Evolutionary conservation across 2,329 filamentous ascomycete genomes (phyloP), one percentile per base, ranked within the genome.

Genomic region (Ramichloridium luteum): DNA sequence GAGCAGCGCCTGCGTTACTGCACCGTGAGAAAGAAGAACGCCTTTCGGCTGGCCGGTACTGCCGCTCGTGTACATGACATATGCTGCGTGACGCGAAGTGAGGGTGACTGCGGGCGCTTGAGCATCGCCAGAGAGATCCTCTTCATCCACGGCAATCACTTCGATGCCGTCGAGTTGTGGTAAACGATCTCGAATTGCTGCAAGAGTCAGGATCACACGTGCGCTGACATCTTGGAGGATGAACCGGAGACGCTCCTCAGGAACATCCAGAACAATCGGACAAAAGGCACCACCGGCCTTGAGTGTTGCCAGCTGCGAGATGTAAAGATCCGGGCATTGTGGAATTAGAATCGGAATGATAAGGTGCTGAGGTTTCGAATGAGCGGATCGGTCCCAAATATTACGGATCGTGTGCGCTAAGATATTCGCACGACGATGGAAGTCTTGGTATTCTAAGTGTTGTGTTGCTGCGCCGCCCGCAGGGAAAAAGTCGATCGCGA

Each of bases 11-110:
- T 93, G 86, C 0, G 81, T 80, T 5, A 70, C 84, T 11, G 86
- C 81, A 16, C 65, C 60, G 57, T 94, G 86, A 16, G 83, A 84
- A 16, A 94, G 66, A 2, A 72, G 70, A 14, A 94, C 86, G 1
- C 85, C 86, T 60, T 94, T 94, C 0, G 86, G 86, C 4, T 76
- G 74, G 9, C 86, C 86, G 1, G 85, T 93, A 4, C 83, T 92
- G 3, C 85, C 85, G 27, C 83, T 92, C 1, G 86, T 93, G 54
- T 93, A 94, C 74, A 93, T 85, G 37, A 93, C 72, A 60, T 94
- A 94, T 14, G 86, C 84, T 14, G 86, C 54, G 22, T 48, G 32
- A n/a, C 40, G 32, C 3, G 45, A 27, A 2, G 27, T 26, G 15
- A 43, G 34, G 4, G 37, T 16, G 6, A 31, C 9, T 9, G 22